phyloP scores from a whole-genome alignment of 2,329 filamentous ascomycete genomes.

The Leptographium radiaticola region DNA sequence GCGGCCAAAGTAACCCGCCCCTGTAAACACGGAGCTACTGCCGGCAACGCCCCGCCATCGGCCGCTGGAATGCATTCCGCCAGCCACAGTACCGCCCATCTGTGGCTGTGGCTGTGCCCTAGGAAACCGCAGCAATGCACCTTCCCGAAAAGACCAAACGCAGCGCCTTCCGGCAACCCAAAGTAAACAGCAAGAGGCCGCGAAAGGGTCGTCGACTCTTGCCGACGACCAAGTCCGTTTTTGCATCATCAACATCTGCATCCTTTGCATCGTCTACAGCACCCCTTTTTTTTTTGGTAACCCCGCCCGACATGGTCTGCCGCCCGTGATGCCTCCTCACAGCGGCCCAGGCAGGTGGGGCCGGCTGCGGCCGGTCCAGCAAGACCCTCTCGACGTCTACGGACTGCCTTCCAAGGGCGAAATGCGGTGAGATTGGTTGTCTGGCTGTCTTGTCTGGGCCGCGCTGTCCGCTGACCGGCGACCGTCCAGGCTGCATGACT shows the following conservation, averaged over 20 bases:
- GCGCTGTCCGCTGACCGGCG: not conserved
- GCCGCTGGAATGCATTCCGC: too few species aligned
- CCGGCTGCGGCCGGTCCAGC: constrained; percentile 58
- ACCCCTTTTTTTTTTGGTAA: not conserved
- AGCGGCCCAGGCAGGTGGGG: constrained; percentile 44
- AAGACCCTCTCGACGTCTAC: constrained; percentile 67
- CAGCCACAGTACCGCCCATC: too few species aligned
- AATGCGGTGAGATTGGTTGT: constrained; percentile 45
- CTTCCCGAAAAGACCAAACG: not conserved
- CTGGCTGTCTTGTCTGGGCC: not conserved
- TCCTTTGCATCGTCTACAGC: not conserved
- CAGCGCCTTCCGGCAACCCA: not conserved
- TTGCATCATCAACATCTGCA: not conserved
- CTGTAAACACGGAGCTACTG: too few species aligned
- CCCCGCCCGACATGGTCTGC: constrained; percentile 3
- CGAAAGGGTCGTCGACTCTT: too few species aligned
- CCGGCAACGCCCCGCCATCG: too few species aligned
- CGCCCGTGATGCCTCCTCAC: constrained; percentile 8
- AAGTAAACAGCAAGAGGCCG: not conserved
- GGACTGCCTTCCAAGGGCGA: constrained; percentile 89
- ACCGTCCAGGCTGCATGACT: constrained; percentile 48
- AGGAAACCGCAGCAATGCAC: not conserved
- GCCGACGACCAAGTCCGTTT: not conserved
- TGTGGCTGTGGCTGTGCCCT: too few species aligned
- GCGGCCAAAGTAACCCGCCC: too few species aligned